Evolutionary conservation across 257 asterid species (phyloP).

Genomic region (Craterostigma plantagineum): DNA sequence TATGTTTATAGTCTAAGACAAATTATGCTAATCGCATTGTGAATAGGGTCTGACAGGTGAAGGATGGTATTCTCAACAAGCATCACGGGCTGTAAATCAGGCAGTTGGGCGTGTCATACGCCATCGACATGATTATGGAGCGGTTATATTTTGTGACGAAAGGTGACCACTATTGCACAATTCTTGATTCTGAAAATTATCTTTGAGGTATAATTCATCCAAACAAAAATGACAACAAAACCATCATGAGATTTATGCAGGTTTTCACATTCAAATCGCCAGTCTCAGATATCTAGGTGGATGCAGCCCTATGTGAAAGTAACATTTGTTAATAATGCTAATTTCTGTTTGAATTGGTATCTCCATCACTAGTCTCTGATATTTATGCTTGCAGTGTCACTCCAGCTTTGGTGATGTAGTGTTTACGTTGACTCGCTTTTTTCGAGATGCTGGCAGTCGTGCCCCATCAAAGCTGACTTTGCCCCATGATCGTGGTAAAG

Average conservation of each 20-base stretch:
- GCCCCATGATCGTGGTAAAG: constrained; percentile 29
- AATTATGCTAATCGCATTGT: too few species aligned
- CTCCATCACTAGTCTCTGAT: constrained; percentile 8
- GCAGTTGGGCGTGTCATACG: constrained; percentile 99
- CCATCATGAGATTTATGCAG: constrained; percentile 15
- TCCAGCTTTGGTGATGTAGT: constrained; percentile 83
- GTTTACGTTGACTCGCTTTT: constrained; percentile 73
- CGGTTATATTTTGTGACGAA: constrained; percentile 89
- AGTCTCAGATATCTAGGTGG: constrained; percentile 79
- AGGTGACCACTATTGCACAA: constrained; percentile 24
- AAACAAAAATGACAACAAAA: too few species aligned
- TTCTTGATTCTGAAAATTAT: constrained; percentile 6
- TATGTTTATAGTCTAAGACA: too few species aligned
- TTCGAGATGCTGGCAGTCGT: constrained; percentile 42
- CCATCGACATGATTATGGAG: constrained; percentile 94
- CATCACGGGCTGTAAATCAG: constrained; percentile 93
- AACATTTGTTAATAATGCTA: constrained; percentile 9
- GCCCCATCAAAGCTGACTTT: constrained; percentile 46
- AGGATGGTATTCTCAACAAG: constrained; percentile 97
- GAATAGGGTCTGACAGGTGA: constrained; percentile 73
- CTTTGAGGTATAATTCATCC: not conserved
- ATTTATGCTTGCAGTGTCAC: constrained; percentile 48
- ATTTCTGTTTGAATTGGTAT: constrained; percentile 1
- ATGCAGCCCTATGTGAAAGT: constrained; percentile 84
- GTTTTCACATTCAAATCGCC: constrained; percentile 55